A percentile compares a stretch with the other conserved stretches of the same genome.
Evolutionary conservation across 23 red algal species (phyloP).

Genomic region (Cyanidium caldarium): DNA sequence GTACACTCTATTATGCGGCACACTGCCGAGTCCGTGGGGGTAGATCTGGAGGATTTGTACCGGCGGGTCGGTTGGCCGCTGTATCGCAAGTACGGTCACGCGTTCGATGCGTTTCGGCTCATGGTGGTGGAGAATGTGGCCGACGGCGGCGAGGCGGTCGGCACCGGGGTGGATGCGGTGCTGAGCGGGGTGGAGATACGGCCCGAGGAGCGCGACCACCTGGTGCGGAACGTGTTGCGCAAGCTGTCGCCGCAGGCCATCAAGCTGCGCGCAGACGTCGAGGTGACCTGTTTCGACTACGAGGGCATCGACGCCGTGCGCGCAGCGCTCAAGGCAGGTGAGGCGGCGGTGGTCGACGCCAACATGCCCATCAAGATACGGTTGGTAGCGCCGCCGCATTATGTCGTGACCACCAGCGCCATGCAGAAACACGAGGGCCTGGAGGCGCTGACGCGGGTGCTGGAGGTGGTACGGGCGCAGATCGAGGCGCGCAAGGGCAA

Average conservation of each 20-base stretch:
- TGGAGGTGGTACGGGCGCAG: slow-evolving; percentile 52
- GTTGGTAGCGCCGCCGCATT: slow-evolving; percentile 81
- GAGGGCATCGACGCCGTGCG: slow-evolving; percentile 96
- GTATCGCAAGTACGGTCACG: slow-evolving; percentile 80
- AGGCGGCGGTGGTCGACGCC: slow-evolving; percentile 26
- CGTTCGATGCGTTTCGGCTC: slow-evolving; percentile 80
- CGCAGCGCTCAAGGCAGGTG: slow-evolving; percentile 48
- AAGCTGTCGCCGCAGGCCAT: slow-evolving; percentile 61
- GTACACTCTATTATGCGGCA: slow-evolving; percentile 97
- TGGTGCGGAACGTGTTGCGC: slow-evolving; percentile 60
- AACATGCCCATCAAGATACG: slow-evolving; percentile 63
- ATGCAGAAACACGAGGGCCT: slow-evolving; percentile 57
- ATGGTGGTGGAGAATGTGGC: slow-evolving; percentile 39
- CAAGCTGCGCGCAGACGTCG: slow-evolving; percentile 89
- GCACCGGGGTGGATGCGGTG: slow-evolving; percentile 2
- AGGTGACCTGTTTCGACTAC: slow-evolving; percentile 86
- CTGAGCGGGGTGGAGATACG: slow-evolving; percentile 60
- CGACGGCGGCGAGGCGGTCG: slow-evolving; percentile 8
- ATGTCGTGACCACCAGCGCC: slow-evolving; percentile 65
- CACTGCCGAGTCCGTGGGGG: slow-evolving; percentile 68
- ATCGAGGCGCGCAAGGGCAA: slow-evolving; percentile 66
- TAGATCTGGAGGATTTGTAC: slow-evolving; percentile 85
- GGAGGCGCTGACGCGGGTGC: slow-evolving; percentile 31
- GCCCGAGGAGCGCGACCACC: slow-evolving; percentile 50
- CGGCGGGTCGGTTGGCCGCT: slow-evolving; percentile 86